These are phyloP conservation scores for Acacia acuminata DNA, from an alignment of 306 rosid species.

Conservation along the genomic window DNA sequence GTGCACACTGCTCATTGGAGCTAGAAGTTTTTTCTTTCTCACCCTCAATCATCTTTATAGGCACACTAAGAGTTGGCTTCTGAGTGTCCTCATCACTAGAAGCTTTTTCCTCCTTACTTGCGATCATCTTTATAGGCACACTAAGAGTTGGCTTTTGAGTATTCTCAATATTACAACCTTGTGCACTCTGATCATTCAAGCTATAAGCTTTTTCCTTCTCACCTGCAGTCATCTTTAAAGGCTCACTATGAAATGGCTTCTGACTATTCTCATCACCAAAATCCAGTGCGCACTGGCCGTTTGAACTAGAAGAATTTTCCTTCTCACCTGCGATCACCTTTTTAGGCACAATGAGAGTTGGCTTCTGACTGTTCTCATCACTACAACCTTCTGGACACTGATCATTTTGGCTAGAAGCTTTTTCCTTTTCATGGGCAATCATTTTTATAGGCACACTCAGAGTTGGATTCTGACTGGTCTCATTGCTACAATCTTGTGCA, in stretches of 20 bases:
- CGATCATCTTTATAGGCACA: neutral
- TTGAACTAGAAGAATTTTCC: neutral
- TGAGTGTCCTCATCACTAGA: neutral
- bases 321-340: neutral
- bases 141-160: neutral
- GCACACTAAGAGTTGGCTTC: neutral
- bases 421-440: neutral
- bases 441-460: neutral
- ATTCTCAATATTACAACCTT: neutral
- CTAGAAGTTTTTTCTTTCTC: neutral
- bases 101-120: neutral
- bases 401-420: neutral
- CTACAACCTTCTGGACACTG: neutral
- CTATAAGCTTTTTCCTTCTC: neutral
- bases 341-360: neutral
- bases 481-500: neutral
- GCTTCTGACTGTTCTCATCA: neutral
- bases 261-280: neutral
- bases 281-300: neutral
- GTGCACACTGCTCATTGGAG: neutral
- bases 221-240: neutral
- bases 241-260: neutral
- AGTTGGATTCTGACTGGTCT: constrained; percentile 4
- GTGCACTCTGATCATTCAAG: neutral
- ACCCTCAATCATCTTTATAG: neutral